A percentile compares a stretch with the other conserved stretches of the same genome.
phyloP scores from a whole-genome alignment of 192 early-diverging fungal genomes.

The Piromyces finnis region DNA sequence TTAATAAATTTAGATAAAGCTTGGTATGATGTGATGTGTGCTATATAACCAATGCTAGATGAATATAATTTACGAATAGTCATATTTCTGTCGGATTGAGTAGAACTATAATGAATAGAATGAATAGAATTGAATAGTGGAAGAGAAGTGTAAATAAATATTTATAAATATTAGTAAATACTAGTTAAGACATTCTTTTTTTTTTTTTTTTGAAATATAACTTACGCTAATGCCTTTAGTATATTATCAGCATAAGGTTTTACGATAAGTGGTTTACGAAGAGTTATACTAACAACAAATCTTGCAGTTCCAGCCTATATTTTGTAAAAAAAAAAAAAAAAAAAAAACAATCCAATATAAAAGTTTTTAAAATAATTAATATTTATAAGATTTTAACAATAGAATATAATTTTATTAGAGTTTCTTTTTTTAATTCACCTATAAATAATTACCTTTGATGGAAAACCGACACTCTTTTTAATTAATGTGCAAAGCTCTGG shows the following conservation, averaged over 20 bases:
- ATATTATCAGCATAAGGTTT: conserved; percentile 48
- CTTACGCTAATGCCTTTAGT: conserved; percentile 42
- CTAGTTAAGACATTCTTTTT: too few species aligned
- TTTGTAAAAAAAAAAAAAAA: too few species aligned
- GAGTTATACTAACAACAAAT: conserved; percentile 57
- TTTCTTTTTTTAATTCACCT: too few species aligned
- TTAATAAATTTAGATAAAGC: conserved; percentile 44
- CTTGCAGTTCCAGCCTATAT: conserved; percentile 69
- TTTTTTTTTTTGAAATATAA: too few species aligned
- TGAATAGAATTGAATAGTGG: too few species aligned
- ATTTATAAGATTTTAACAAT: too few species aligned
- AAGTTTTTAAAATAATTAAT: too few species aligned
- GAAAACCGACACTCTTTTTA: conserved; percentile 69
- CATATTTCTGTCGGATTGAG: conserved; percentile 57
- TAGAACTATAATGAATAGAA: conserved; percentile 23
- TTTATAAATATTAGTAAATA: too few species aligned
- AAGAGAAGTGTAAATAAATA: too few species aligned
- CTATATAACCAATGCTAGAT: conserved; percentile 64
- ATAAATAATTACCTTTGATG: conserved; percentile 47
- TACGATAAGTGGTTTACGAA: conserved; percentile 44
- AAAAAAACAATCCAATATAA: too few species aligned
- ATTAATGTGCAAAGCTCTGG: conserved; percentile 53
- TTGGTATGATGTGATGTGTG: conserved; percentile 29
- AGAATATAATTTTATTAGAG: too few species aligned
- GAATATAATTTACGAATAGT: conserved; percentile 73